phyloP scores from a whole-genome alignment of 2,329 filamentous ascomycete genomes.

The Fusarium buharicum region DNA sequence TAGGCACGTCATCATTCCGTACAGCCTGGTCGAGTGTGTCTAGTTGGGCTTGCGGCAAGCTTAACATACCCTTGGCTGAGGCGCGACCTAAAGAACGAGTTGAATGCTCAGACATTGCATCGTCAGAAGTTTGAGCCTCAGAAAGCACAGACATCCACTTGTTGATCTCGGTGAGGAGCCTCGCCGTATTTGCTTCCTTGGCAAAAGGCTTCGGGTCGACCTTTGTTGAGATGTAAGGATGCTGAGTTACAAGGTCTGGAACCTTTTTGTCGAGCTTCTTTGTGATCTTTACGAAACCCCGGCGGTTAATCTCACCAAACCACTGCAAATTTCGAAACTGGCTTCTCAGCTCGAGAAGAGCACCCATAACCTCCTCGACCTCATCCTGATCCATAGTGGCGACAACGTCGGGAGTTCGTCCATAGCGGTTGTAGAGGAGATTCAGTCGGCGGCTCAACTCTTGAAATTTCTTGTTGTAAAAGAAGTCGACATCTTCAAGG shows the following conservation, averaged over 20 bases:
- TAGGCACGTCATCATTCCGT: conserved; percentile 70
- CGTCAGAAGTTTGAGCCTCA: conserved; percentile 80
- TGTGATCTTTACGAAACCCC: conserved; percentile 97
- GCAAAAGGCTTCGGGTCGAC: conserved; percentile 91
- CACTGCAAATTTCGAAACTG: conserved; percentile 93
- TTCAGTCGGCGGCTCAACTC: conserved; percentile 87
- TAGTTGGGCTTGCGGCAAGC: conserved; percentile 73
- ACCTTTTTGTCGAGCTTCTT: conserved; percentile 99
- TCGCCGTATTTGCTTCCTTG: conserved; percentile 68
- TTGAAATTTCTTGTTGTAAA: conserved; percentile 95
- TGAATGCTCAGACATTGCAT: conserved; percentile 78
- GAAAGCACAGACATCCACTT: conserved; percentile 88
- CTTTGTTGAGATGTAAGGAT: conserved; percentile 87
- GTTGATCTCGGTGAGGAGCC: conserved; percentile 75
- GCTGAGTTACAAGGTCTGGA: conserved; percentile 77
- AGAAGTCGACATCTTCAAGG: conserved; percentile 93
- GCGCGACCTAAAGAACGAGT: conserved; percentile 80
- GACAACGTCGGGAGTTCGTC: conserved; percentile 73
- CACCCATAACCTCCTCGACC: conserved; percentile 88
- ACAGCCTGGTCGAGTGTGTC: conserved; percentile 79
- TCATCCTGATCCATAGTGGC: conserved; percentile 87
- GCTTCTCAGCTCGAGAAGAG: conserved; percentile 85
- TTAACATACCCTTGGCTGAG: conserved; percentile 78
- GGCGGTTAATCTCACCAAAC: conserved; percentile 96
- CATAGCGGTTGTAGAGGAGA: conserved; percentile 88